Evolutionary conservation across 2,329 filamentous ascomycete genomes (phyloP), one percentile per base, ranked within the genome.

Genomic region (Sporothrix schenckii): DNA sequence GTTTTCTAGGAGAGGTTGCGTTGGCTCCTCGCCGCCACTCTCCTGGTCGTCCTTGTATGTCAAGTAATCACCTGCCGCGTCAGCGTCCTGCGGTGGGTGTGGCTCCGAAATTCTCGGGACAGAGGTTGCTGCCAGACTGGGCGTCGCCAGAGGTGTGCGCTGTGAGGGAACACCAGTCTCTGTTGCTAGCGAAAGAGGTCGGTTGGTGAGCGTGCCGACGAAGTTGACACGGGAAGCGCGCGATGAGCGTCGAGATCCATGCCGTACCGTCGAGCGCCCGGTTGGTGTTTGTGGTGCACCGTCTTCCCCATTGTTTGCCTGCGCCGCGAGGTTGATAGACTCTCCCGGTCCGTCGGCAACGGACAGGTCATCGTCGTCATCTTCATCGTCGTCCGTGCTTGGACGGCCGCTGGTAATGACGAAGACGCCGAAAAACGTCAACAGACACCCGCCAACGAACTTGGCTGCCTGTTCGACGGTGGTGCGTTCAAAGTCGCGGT

Each of bases 381-480:
- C 87, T 11, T 89, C 87, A 9, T 89, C 87, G 3, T 87, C 85
- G 24, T 86, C 86, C 13, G 84, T 81, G 16, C 80, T 81, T 66
- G 86, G 83, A 74, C 94, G 86, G 69, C 93, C 93, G 76, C 91
- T 97, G 1, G 95, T 98, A 77, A 99, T 97, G 74, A 97, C 87
- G 80, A 95, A 98, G n/a, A 99, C 95, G 11, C 95, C 95, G 72
- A 94, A 89, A 79, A 99, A 99, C 0, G 95, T 99, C 74, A 99
- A 81, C 4, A 92, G 84, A 80, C 95, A 99, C 50, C 95, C 95
- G 27, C 92, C 92, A 14, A 97, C 82, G 77, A 99, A 99, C 76
- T 97, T 97, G 70, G 83, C 82, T 2, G 92, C 92, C 76, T 92
- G 91, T 63, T 89, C 85, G 41, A 85, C 81, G 0, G 89, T 91